A percentile compares a stretch with the other conserved stretches of the same genome.
Conservation (phyloP, 768 basidiomycete species). For the Cystobasidium onofrii region DNA sequence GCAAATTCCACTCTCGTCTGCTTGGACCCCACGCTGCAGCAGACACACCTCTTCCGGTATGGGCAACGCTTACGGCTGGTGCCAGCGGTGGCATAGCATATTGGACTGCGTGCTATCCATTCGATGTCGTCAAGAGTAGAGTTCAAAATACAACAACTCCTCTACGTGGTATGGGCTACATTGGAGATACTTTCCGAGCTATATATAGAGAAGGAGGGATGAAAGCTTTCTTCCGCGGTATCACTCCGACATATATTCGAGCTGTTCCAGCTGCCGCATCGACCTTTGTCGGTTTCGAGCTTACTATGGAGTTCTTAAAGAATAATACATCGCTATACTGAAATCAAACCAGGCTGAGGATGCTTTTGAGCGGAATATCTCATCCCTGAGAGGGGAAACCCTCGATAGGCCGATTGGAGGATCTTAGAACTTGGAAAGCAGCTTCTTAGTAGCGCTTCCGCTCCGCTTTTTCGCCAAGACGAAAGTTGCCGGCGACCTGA, state of each 20-base stretch:
- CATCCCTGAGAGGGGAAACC: no score
- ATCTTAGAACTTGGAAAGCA: no score
- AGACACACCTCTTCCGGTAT: slow-evolving; percentile 60
- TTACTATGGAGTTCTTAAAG: slow-evolving; percentile 38
- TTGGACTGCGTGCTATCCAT: slow-evolving; percentile 87
- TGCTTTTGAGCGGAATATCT: no score
- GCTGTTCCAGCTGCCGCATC: slow-evolving; percentile 38
- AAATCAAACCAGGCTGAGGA: neutral
- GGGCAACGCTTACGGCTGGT: slow-evolving; percentile 72
- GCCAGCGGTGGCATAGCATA: slow-evolving; percentile 60
- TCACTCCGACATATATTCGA: slow-evolving; percentile 40
- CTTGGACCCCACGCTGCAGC: slow-evolving; percentile 19
- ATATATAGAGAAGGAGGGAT: slow-evolving; percentile 40
- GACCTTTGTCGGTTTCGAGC: slow-evolving; percentile 43
- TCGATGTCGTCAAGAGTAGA: slow-evolving; percentile 47
- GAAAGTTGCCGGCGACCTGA: neutral
- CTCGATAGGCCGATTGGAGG: no score
- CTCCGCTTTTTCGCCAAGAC: neutral
- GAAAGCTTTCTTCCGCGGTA: slow-evolving; percentile 40
- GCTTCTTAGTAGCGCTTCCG: neutral
- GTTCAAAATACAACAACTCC: slow-evolving; percentile 41
- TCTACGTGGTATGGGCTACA: slow-evolving; percentile 39
- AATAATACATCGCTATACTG: slow-evolving; percentile 32
- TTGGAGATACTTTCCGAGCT: slow-evolving; percentile 35
- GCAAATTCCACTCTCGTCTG: slow-evolving; percentile 55